These are phyloP conservation scores for Coniochaeta prunicola DNA, from an alignment of 2,329 filamentous ascomycete genomes.

Conservation along the genomic window DNA sequence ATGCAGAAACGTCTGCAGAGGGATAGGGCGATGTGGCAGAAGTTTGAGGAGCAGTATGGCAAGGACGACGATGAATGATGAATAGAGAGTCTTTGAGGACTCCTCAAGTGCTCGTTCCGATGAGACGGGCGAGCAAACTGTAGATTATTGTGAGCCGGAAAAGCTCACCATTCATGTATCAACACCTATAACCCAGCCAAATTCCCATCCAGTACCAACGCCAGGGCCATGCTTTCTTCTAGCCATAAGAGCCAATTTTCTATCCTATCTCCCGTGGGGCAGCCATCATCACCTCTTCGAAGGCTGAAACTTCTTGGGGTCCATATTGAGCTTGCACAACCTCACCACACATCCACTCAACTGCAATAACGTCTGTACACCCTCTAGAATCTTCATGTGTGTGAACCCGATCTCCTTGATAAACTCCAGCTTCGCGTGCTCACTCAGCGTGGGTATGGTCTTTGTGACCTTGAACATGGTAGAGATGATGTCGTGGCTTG, in stretches of 20 bases:
- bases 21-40: constrained; percentile 62
- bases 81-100: not conserved
- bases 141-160: not conserved
- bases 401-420: constrained; percentile 99
- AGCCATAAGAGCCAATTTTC: not conserved
- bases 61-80: constrained; percentile 27
- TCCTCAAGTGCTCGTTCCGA: not conserved
- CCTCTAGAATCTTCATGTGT: constrained; percentile 98
- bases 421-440: constrained; percentile 94
- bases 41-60: constrained; percentile 54
- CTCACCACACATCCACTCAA: constrained; percentile 87
- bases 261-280: not conserved
- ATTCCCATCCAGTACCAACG: constrained; percentile 4
- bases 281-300: constrained; percentile 22
- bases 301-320: constrained; percentile 67
- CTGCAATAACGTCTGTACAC: constrained; percentile 90
- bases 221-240: constrained; percentile 3
- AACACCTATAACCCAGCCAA: not conserved
- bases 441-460: constrained; percentile 83
- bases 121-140: not conserved
- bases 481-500: constrained; percentile 97
- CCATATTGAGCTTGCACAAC: constrained; percentile 94
- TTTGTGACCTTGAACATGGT: constrained; percentile 99
- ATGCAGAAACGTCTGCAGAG: constrained; percentile 55
- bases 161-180: not conserved